phyloP scores from a whole-genome alignment of 768 basidiomycete species.

The Amanita fuliginea region DNA sequence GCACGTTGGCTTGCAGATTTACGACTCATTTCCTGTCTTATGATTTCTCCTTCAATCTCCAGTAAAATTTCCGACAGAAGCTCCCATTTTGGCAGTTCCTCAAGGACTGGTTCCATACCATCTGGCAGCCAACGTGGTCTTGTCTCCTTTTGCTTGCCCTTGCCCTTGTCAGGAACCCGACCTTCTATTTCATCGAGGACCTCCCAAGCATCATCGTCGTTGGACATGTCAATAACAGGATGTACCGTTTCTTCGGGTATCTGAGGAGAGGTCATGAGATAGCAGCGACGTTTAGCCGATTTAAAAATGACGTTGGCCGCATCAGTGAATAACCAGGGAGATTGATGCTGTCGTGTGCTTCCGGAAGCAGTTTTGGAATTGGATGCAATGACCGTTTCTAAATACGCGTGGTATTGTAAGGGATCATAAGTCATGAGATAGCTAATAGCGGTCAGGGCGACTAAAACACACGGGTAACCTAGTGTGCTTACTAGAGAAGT shows the following conservation, averaged over 20 bases:
- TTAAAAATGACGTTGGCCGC: conserved; percentile 82
- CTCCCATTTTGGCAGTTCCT: conserved; percentile 94
- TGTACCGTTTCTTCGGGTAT: conserved; percentile 11
- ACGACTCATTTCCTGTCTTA: conserved; percentile 39
- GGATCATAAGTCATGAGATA: conserved; percentile 88
- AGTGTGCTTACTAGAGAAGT: conserved; percentile 59
- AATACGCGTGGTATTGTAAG: conserved; percentile 81
- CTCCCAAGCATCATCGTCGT: conserved; percentile 70
- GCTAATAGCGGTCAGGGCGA: conserved; percentile 22
- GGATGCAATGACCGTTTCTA: conserved; percentile 75
- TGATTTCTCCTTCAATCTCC: conserved; percentile 83
- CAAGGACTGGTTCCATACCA: conserved; percentile 76
- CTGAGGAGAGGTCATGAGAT: conserved; percentile 31
- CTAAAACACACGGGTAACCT: background rate
- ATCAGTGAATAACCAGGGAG: conserved; percentile 88
- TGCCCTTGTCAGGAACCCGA: conserved; percentile 10
- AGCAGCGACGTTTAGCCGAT: conserved; percentile 74
- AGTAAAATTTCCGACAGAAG: conserved; percentile 74
- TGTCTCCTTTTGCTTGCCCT: conserved; percentile 14
- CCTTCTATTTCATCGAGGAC: conserved; percentile 55
- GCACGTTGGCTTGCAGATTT: conserved; percentile 16
- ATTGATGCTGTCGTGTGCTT: conserved; percentile 51
- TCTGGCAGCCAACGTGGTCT: conserved; percentile 57
- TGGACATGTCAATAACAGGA: conserved; percentile 28
- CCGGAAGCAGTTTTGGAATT: conserved; percentile 36